Conservation (phyloP, 2,329 filamentous ascomycete species). For the Colletotrichum tabaci region DNA sequence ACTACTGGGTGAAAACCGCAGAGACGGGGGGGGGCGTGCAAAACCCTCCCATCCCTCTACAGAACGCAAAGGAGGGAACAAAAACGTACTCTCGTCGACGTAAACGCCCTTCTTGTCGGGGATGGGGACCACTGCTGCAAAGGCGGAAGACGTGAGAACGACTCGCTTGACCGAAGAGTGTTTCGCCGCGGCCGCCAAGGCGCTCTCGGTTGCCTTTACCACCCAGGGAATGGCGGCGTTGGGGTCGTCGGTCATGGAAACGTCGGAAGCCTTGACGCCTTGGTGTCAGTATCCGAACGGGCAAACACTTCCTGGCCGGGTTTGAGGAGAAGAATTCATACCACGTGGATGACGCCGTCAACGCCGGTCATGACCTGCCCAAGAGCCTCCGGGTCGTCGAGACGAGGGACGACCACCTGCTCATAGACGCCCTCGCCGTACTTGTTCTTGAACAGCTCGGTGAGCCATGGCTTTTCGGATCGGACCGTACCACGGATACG, state of each 20-base stretch:
- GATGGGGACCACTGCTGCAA: constrained; percentile 44
- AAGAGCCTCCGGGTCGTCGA: constrained; percentile 47
- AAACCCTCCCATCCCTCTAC: too few relatives aligned
- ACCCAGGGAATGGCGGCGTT: constrained; percentile 55
- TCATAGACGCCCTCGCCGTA: constrained; percentile 54
- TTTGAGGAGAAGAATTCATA: constrained; percentile 45
- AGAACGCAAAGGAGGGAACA: too few relatives aligned
- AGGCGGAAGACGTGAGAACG: constrained; percentile 57
- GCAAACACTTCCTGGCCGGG: constrained; percentile 21
- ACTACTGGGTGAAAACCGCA: too few relatives aligned
- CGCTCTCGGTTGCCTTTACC: constrained; percentile 47
- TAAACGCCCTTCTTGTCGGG: constrained; percentile 34
- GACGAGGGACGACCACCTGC: constrained; percentile 51
- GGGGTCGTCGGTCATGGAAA: constrained; percentile 54
- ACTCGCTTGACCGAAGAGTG: constrained; percentile 56
- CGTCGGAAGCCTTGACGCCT: constrained; percentile 51
- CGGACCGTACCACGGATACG: constrained; percentile 63
- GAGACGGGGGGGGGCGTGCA: too few relatives aligned
- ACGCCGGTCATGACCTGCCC: constrained; percentile 48
- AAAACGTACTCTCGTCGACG: constrained; percentile 44
- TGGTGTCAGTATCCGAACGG: constrained; percentile 41
- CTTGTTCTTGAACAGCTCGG: constrained; percentile 48
- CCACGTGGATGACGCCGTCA: constrained; percentile 21
- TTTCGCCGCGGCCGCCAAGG: constrained; percentile 53
- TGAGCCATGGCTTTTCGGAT: constrained; percentile 50